Percentiles rank a stretch among this genome's conserved stretches.
Conservation (phyloP, 148 eudicot genomes). For the Fagopyrum tataricum region DNA sequence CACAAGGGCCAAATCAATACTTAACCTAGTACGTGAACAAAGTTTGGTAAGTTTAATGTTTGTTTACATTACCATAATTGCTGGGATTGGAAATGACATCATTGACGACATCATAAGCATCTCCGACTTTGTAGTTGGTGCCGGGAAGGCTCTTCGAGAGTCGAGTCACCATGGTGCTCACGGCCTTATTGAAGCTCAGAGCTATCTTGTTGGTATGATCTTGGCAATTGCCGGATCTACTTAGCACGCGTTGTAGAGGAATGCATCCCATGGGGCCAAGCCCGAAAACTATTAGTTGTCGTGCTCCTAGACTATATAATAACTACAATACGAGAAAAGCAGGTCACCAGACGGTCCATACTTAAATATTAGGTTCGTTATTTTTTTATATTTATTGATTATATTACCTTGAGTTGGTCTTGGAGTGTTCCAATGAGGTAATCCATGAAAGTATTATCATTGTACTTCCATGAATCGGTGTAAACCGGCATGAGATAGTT, state of each 20-base stretch:
- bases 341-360: background rate
- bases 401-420: constrained; percentile 53
- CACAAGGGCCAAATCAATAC: background rate
- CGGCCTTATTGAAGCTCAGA: constrained; percentile 48
- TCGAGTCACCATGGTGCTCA: constrained; percentile 28
- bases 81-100: constrained; percentile 61
- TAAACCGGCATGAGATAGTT: constrained; percentile 86
- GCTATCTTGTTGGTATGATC: constrained; percentile 66
- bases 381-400: background rate
- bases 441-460: constrained; percentile 44
- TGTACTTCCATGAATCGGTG: constrained; percentile 64
- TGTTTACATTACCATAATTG: constrained; percentile 36
- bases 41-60: background rate
- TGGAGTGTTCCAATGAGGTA: constrained; percentile 58
- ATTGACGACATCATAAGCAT: constrained; percentile 78
- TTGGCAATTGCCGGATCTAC: constrained; percentile 55
- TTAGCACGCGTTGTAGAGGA: constrained; percentile 76
- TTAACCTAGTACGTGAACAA: background rate
- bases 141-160: constrained; percentile 51
- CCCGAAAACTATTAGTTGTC: constrained; percentile 74
- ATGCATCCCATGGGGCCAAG: constrained; percentile 93
- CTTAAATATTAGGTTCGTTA: background rate
- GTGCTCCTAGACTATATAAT: constrained; percentile 61
- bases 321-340: constrained; percentile 21
- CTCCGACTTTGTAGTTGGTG: constrained; percentile 62